These are phyloP conservation scores for Ramalina peruviana DNA, from an alignment of 495 filamentous ascomycete species.

Conservation along the genomic window DNA sequence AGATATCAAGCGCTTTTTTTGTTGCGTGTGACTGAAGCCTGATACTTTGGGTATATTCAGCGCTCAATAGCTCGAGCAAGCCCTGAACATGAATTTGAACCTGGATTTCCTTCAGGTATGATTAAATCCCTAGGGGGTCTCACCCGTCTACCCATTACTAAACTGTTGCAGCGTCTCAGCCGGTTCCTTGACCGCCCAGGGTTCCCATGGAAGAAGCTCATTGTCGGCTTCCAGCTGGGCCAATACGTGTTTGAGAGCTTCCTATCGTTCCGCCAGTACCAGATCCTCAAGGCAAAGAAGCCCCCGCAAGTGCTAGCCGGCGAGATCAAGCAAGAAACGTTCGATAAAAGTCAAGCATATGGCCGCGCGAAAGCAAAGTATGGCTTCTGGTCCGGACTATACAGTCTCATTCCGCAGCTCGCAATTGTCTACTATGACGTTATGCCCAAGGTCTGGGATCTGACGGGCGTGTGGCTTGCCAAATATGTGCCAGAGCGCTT, in stretches of 20 bases:
- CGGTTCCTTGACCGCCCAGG: slow-evolving; percentile 75
- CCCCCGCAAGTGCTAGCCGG: slow-evolving; percentile 71
- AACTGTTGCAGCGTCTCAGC: slow-evolving; percentile 55
- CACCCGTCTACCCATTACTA: neutral
- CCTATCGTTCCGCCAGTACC: slow-evolving; percentile 75
- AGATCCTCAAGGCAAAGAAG: slow-evolving; percentile 61
- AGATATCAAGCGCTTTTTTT: neutral
- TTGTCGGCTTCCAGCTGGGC: slow-evolving; percentile 80
- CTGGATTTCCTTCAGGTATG: slow-evolving; percentile 13
- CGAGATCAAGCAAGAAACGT: slow-evolving; percentile 79
- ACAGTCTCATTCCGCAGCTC: slow-evolving; percentile 72
- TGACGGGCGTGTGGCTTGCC: slow-evolving; percentile 60
- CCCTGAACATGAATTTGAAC: neutral
- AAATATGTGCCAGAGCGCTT: slow-evolving; percentile 62
- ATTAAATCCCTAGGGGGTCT: too few relatives aligned
- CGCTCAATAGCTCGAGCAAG: neutral
- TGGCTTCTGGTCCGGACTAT: slow-evolving; percentile 62
- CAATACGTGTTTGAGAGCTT: slow-evolving; percentile 81
- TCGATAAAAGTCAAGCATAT: slow-evolving; percentile 93
- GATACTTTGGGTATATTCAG: neutral
- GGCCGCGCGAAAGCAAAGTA: slow-evolving; percentile 91
- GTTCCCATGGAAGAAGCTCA: slow-evolving; percentile 94
- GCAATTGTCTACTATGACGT: slow-evolving; percentile 81
- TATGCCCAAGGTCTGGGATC: slow-evolving; percentile 76
- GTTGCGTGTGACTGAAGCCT: too few relatives aligned